Evolutionary conservation across 1,284 basidiomycete species (phyloP).

Genomic region (Cutaneotrichosporon dermatis): DNA sequence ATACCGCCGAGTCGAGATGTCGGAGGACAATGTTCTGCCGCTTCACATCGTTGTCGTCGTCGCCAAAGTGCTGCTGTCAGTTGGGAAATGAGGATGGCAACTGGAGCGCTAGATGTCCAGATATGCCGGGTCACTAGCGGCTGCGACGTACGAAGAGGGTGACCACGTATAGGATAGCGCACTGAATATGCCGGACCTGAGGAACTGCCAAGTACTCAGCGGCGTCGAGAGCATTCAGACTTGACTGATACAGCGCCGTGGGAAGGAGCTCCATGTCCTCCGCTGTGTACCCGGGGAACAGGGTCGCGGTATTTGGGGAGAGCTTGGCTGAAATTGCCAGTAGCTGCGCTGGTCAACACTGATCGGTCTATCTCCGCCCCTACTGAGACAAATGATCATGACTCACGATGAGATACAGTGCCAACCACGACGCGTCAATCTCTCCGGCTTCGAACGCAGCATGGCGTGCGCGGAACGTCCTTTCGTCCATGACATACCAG

Average conservation of each 20-base stretch:
- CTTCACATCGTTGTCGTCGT: constrained; percentile 5
- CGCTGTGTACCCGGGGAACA: constrained; percentile 1
- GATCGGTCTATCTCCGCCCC: too few relatives aligned
- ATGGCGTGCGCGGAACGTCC: neutral
- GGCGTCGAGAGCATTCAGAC: constrained; percentile 15
- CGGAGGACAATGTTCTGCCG: constrained; percentile 20
- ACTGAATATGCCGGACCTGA: constrained; percentile 25
- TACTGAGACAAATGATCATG: too few relatives aligned
- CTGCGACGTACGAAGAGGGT: constrained; percentile 19
- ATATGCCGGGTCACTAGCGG: too few relatives aligned
- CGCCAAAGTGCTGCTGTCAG: constrained; percentile 22
- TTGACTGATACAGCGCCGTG: constrained; percentile 11
- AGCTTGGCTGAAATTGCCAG: constrained; percentile 16
- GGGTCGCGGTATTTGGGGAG: neutral
- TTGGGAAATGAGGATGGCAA: neutral
- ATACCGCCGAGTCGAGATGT: constrained; percentile 21
- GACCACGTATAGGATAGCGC: constrained; percentile 16
- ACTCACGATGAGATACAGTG: constrained; percentile 22
- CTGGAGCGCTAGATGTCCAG: too few relatives aligned
- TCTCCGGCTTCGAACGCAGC: neutral
- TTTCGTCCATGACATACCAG: constrained; percentile 1
- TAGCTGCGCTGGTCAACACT: neutral
- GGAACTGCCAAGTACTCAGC: constrained; percentile 18
- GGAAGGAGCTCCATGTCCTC: constrained; percentile 6
- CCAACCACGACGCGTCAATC: constrained; percentile 18